Evolutionary conservation across 805 yeast genomes (phyloP).

Genomic region (Ogataea haglerorum): DNA sequence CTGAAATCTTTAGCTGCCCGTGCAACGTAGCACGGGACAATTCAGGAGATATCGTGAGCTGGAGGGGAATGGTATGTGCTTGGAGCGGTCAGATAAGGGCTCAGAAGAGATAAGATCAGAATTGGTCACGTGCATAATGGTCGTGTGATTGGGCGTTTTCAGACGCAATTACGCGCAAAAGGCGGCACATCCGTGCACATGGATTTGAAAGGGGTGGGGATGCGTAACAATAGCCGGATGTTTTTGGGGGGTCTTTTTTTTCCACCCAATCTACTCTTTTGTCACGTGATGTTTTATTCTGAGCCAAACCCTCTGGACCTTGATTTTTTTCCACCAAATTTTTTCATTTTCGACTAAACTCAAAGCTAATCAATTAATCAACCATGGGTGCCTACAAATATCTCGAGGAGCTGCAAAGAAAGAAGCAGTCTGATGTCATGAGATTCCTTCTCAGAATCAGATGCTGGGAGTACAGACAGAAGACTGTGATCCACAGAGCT

Average conservation of each 20-base stretch:
- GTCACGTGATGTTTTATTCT: not conserved
- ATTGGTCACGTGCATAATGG: not conserved
- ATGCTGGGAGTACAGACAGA: slow-evolving; percentile 99
- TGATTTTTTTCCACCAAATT: slow-evolving; percentile 6
- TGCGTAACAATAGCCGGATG: too few relatives aligned
- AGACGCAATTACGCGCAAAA: not conserved
- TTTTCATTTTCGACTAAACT: slow-evolving; percentile 2
- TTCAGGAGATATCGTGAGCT: too few relatives aligned
- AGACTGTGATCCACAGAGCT: slow-evolving; percentile 98
- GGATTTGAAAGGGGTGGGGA: too few relatives aligned
- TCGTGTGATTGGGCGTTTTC: not conserved
- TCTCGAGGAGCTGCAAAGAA: slow-evolving; percentile 98
- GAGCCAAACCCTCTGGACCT: not conserved
- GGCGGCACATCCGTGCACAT: too few relatives aligned
- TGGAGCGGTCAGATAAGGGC: not conserved
- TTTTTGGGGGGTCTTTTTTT: too few relatives aligned
- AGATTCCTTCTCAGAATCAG: slow-evolving; percentile 99
- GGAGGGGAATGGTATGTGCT: too few relatives aligned
- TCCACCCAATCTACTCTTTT: too few relatives aligned
- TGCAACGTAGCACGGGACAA: too few relatives aligned
- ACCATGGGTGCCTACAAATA: slow-evolving; percentile 99
- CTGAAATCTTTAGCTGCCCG: too few relatives aligned
- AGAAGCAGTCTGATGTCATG: slow-evolving; percentile 99
- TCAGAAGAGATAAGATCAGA: not conserved
- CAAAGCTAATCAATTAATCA: slow-evolving; percentile 2